Evolutionary conservation across 176 grass and related monocot species (phyloP).

Genomic region (Aegilops bicornis): DNA sequence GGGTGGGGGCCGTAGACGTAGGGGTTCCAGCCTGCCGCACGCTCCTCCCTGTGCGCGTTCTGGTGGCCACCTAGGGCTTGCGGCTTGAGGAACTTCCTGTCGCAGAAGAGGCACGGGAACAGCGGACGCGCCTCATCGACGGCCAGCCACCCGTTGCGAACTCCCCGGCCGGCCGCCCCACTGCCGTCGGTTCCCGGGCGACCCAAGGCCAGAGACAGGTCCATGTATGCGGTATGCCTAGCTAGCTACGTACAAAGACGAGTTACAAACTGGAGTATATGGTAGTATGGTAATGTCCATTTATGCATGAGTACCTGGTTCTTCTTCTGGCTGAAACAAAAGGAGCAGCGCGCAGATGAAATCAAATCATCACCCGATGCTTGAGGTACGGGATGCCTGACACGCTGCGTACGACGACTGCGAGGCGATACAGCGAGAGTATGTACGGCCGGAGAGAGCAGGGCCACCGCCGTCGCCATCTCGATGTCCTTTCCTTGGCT

Average conservation of each 20-base stretch:
- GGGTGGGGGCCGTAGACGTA: not conserved
- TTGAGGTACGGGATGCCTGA: too few species aligned
- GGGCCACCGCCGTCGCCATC: too few species aligned
- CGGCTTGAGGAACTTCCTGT: not conserved
- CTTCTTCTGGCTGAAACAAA: too few species aligned
- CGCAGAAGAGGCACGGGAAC: not conserved
- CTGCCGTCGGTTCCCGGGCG: not conserved
- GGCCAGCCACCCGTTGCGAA: not conserved
- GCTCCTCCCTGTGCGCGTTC: not conserved
- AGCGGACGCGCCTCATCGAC: not conserved
- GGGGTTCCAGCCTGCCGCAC: not conserved
- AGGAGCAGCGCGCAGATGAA: too few species aligned
- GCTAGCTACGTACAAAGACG: not conserved
- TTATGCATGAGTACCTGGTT: not conserved
- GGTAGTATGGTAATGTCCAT: not conserved
- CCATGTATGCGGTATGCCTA: not conserved
- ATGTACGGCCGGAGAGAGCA: too few species aligned
- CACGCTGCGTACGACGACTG: too few species aligned
- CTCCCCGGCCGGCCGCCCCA: too few species aligned
- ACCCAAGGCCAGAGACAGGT: not conserved
- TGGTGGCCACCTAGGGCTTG: not conserved
- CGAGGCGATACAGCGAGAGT: too few species aligned
- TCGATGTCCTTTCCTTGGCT: too few species aligned
- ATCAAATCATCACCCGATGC: too few species aligned
- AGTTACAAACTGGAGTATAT: too few species aligned